These are phyloP conservation scores for Spencermartinsiella ligniputridi DNA, from an alignment of 1,139 yeast species.

Conservation along the genomic window DNA sequence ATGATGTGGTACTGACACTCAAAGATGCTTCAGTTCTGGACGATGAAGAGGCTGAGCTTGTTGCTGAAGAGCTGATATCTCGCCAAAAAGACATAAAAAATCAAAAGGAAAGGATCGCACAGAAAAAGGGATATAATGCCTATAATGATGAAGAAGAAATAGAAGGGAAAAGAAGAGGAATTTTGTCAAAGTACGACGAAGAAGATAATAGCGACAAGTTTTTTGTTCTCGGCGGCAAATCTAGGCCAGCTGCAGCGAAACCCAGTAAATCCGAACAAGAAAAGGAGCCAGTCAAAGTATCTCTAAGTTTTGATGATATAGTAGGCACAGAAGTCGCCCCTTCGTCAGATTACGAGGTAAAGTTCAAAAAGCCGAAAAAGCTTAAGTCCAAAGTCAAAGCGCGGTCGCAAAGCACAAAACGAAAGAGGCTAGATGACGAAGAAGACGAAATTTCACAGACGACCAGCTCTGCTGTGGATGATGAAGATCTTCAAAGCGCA, in stretches of 20 bases:
- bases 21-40: conserved; percentile 54
- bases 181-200: conserved; percentile 28
- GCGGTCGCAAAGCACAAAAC: conserved; percentile 17
- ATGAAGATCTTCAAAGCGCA: conserved; percentile 46
- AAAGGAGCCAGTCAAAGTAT: conserved; percentile 1
- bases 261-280: background rate
- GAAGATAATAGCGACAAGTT: conserved; percentile 21
- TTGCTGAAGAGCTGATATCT: conserved; percentile 42
- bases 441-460: conserved; percentile 14
- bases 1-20: conserved; percentile 59
- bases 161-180: conserved; percentile 24
- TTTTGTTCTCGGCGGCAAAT: conserved; percentile 27
- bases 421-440: conserved; percentile 23
- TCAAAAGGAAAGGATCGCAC: conserved; percentile 25
- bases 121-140: conserved; percentile 18
- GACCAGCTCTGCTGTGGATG: conserved; percentile 32
- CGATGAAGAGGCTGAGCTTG: conserved; percentile 41
- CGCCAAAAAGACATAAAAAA: conserved; percentile 30
- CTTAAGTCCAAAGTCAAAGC: conserved; percentile 24
- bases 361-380: conserved; percentile 47
- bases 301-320: conserved; percentile 21
- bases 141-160: conserved; percentile 20
- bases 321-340: conserved; percentile 9
- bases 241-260: conserved; percentile 9
- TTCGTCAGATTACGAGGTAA: conserved; percentile 35